Percentiles rank a stretch among this genome's conserved stretches.
Evolutionary conservation across 306 rosid genomes (phyloP).

Genomic region (Quillaja saponaria): DNA sequence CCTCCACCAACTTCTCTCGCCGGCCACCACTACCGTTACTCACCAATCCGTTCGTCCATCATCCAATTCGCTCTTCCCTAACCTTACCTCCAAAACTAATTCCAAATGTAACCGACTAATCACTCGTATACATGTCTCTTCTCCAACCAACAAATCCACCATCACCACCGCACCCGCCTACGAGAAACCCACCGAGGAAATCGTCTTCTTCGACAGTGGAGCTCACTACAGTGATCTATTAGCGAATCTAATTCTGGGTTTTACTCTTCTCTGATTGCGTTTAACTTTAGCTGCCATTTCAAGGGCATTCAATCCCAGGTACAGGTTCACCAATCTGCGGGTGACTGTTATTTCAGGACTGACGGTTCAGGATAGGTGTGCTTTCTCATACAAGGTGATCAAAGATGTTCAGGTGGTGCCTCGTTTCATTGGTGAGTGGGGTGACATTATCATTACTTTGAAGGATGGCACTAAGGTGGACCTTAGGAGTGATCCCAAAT

Average conservation of each 20-base stretch:
- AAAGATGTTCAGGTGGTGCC: constrained; percentile 95
- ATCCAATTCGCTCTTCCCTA: constrained; percentile 23
- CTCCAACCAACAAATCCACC: constrained; percentile 65
- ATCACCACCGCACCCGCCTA: constrained; percentile 19
- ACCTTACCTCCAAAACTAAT: constrained; percentile 21
- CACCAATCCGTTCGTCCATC: constrained; percentile 29
- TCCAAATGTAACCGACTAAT: constrained; percentile 32
- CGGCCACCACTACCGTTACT: constrained; percentile 38
- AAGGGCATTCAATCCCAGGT: constrained; percentile 63
- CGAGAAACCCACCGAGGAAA: constrained; percentile 51
- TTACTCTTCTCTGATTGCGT: constrained; percentile 88
- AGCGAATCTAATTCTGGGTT: constrained; percentile 69
- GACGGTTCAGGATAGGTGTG: constrained; percentile 83
- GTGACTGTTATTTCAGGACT: constrained; percentile 84
- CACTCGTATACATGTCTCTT: constrained; percentile 67
- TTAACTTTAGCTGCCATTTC: constrained; percentile 84
- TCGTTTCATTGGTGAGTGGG: constrained; percentile 92
- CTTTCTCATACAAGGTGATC: constrained; percentile 69
- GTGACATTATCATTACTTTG: constrained; percentile 77
- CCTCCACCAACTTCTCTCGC: constrained; percentile 55
- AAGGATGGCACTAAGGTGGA: constrained; percentile 87
- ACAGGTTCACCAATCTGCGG: constrained; percentile 89
- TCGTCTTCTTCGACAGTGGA: constrained; percentile 92
- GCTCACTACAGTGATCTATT: constrained; percentile 84
- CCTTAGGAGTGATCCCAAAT: constrained; percentile 81